Evolutionary conservation across 2,329 filamentous ascomycete genomes (phyloP).

Genomic region (Diaporthe capsici): DNA sequence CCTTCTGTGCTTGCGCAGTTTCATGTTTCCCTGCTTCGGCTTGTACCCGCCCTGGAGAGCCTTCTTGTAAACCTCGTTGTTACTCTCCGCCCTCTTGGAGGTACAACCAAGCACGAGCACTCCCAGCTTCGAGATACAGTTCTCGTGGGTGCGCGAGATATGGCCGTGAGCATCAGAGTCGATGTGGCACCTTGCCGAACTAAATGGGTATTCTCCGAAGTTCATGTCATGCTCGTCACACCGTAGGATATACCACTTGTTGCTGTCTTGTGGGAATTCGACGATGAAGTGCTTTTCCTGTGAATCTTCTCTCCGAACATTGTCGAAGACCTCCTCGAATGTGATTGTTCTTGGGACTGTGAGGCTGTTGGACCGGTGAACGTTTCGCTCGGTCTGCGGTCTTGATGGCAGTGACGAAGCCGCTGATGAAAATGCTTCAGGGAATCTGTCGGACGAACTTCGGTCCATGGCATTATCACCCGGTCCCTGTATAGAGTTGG

Average conservation of each 20-base stretch:
- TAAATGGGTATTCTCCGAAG: neutral
- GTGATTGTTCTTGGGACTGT: neutral
- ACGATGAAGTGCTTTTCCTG: slow-evolving; percentile 20
- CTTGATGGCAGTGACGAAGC: neutral
- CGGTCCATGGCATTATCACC: too few species aligned
- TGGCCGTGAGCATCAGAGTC: neutral
- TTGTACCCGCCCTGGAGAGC: neutral
- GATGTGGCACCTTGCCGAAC: neutral
- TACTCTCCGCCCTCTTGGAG: neutral
- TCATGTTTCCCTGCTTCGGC: neutral
- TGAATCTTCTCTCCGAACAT: neutral
- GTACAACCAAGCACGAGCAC: neutral
- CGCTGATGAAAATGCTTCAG: neutral
- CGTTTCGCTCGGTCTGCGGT: neutral
- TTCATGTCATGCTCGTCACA: slow-evolving; percentile 9
- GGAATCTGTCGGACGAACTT: neutral
- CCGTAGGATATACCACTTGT: slow-evolving; percentile 12
- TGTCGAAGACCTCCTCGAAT: neutral
- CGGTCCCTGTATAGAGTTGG: too few species aligned
- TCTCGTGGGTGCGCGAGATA: too few species aligned
- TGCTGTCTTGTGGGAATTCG: neutral
- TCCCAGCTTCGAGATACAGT: neutral
- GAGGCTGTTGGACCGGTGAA: too few species aligned
- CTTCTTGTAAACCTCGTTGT: neutral
- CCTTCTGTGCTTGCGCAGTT: neutral